These are phyloP conservation scores for Coemansia sp. DNA, from an alignment of 192 early-diverging fungal species.

Conservation along the genomic window DNA sequence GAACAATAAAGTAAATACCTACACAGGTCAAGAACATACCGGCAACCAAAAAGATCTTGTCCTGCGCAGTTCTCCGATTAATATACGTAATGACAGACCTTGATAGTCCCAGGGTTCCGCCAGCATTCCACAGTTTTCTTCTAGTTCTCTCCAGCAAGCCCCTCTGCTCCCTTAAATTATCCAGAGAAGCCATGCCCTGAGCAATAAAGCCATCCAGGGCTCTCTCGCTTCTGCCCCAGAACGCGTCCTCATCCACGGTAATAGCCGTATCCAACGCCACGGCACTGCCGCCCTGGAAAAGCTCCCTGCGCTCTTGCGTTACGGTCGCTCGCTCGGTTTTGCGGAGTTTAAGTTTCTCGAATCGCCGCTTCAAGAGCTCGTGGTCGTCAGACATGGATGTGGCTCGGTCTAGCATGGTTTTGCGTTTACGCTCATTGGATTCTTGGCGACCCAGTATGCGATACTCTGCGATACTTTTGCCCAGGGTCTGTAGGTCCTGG, in stretches of 20 bases:
- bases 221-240: constrained; percentile 39
- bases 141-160: constrained; percentile 35
- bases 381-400: constrained; percentile 40
- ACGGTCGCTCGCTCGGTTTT: constrained; percentile 12
- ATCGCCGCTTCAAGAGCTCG: constrained; percentile 41
- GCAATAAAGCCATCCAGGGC: constrained; percentile 43
- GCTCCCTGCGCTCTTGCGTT: constrained; percentile 20
- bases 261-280: constrained; percentile 35
- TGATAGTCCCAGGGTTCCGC: constrained; percentile 44
- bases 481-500: constrained; percentile 41
- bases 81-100: constrained; percentile 45
- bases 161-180: constrained; percentile 40
- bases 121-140: constrained; percentile 40
- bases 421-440: constrained; percentile 47
- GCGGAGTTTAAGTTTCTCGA: constrained; percentile 39
- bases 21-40: constrained; percentile 40
- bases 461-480: constrained; percentile 47
- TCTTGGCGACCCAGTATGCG: constrained; percentile 45
- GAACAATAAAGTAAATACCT: constrained; percentile 48
- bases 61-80: constrained; percentile 49
- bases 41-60: constrained; percentile 43
- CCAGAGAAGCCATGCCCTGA: constrained; percentile 47
- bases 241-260: constrained; percentile 37
- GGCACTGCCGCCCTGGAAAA: constrained; percentile 24
- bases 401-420: constrained; percentile 42